Percentiles rank a stretch among this genome's conserved stretches.
phyloP scores from a whole-genome alignment of 192 early-diverging fungal species.

The Lobulomyces angularis region DNA sequence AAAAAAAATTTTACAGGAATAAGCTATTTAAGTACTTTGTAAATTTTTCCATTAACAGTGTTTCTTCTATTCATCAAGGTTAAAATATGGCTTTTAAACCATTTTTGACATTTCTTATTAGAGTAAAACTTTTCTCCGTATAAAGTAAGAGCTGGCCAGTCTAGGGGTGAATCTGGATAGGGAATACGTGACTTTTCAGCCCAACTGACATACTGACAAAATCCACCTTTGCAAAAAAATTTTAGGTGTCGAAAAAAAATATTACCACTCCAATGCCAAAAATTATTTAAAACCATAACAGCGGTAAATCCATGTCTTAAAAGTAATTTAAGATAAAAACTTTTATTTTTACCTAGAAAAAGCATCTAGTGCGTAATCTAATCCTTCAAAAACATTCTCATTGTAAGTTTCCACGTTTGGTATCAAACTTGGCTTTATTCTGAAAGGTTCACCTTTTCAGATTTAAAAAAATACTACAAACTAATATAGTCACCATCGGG shows the following conservation, averaged over 20 bases:
- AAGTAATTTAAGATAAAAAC: neutral
- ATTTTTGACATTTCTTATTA: too few species aligned
- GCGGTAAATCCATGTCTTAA: conserved; percentile 14
- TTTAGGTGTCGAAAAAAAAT: neutral
- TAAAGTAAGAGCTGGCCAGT: conserved; percentile 5
- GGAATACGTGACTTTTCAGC: conserved; percentile 36
- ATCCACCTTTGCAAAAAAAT: conserved; percentile 6
- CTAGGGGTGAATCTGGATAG: conserved; percentile 32
- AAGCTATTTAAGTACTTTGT: conserved; percentile 21
- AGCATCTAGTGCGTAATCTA: conserved; percentile 50
- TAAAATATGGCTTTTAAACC: conserved; percentile 23
- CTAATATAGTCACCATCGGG: conserved; percentile 32
- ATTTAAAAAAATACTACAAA: too few species aligned
- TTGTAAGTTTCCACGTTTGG: conserved; percentile 36
- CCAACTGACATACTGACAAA: conserved; percentile 53
- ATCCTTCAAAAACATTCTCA: conserved; percentile 39
- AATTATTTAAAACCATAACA: conserved; percentile 33
- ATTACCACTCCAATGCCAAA: conserved; percentile 64
- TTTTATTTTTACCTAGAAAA: conserved; percentile 40
- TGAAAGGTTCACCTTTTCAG: too few species aligned
- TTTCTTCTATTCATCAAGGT: conserved; percentile 39
- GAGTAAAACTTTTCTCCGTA: conserved; percentile 19
- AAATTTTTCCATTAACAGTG: conserved; percentile 14
- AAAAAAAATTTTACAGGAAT: conserved; percentile 32
- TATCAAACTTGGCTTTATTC: conserved; percentile 50